phyloP scores from a whole-genome alignment of 164 flowering plant genomes.

The Piper betle region DNA sequence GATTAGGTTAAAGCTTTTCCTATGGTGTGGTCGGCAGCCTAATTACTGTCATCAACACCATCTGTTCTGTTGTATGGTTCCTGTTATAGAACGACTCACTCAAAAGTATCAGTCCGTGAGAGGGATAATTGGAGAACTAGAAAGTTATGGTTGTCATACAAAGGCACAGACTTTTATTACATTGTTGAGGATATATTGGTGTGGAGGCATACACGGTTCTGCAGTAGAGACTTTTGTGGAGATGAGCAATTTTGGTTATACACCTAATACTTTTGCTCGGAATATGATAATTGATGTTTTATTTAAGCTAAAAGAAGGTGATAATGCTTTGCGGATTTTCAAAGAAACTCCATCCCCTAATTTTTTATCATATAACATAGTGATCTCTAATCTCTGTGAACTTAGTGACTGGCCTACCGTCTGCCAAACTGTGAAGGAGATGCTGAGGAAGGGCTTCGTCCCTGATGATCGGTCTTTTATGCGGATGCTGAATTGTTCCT shows the following conservation, averaged over 20 bases:
- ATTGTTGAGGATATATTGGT: slow-evolving; percentile 50
- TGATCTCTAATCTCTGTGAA: slow-evolving; percentile 39
- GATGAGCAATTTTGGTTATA: slow-evolving; percentile 36
- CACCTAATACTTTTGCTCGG: slow-evolving; percentile 37
- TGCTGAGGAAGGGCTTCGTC: slow-evolving; percentile 33
- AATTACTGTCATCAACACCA: slow-evolving; percentile 29
- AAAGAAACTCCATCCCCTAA: slow-evolving; percentile 24
- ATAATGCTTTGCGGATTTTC: slow-evolving; percentile 27
- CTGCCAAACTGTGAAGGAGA: slow-evolving; percentile 17
- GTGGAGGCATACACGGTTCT: slow-evolving; percentile 31
- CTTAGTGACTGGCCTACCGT: slow-evolving; percentile 20
- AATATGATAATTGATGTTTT: slow-evolving; percentile 44
- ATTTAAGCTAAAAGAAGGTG: slow-evolving; percentile 29
- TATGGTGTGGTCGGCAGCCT: slow-evolving; percentile 51
- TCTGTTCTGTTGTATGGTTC: slow-evolving; percentile 30
- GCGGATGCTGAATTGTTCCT: slow-evolving; percentile 35
- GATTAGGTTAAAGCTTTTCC: slow-evolving; percentile 42
- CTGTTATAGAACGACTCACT: slow-evolving; percentile 25
- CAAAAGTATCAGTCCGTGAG: slow-evolving; percentile 16
- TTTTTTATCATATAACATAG: slow-evolving; percentile 44
- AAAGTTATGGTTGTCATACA: slow-evolving; percentile 27
- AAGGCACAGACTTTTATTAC: slow-evolving; percentile 45
- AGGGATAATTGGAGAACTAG: slow-evolving; percentile 27
- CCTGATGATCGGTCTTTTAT: slow-evolving; percentile 29
- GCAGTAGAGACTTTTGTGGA: slow-evolving; percentile 39